Evolutionary conservation across 75 land plant species (phyloP), one percentile per base, ranked within the genome.

Genomic region (Cupressus sempervirens): DNA sequence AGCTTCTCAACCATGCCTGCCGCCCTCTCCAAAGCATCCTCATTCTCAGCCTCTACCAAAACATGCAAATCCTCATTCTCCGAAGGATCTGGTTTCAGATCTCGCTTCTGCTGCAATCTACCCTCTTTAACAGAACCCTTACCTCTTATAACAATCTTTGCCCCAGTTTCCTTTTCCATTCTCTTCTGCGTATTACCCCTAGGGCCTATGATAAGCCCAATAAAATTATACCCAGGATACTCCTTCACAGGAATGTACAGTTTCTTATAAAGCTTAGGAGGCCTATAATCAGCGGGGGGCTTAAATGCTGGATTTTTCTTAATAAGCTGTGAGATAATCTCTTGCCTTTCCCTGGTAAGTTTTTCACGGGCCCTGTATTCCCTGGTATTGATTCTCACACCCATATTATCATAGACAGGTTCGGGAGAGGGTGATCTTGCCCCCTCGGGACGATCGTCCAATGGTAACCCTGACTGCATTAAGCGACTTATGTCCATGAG

Each of bases 111-210:
- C 38, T 87, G 90, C 14, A 73, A 35, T 58, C 77, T 85, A 7
- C 89, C 87, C 83, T 86, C 91, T 48, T 88, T 88, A 34, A 85
- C 45, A 54, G 87, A 88, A 13, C 93, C 91, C 88, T 87, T 90
- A 7, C 93, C 93, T 40, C 88, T 80, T 16, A 92, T 62, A 38
- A 85, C 70, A 80, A 92, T 92, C 83, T 77, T 88, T 0, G 91
- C 91, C 30, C 93, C 93, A 11, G 88, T 88, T 81, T 92, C 91
- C 67, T 77, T 90, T 87, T 92, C 88, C 93, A 92, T 90, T 84
- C 86, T 88, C 52, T 85, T 90, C 43, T 85, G 90, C 3, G 87
- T 88, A 30, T 85, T 88, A 16, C 93, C 93, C 8, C 88, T 34
- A 4, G 89, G 93, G 2, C 93, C 93, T 82, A 91, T 86, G 26